Base-by-base conservation (phyloP, 495 filamentous ascomycete genomes). In the Margaritispora aquatica region DNA sequence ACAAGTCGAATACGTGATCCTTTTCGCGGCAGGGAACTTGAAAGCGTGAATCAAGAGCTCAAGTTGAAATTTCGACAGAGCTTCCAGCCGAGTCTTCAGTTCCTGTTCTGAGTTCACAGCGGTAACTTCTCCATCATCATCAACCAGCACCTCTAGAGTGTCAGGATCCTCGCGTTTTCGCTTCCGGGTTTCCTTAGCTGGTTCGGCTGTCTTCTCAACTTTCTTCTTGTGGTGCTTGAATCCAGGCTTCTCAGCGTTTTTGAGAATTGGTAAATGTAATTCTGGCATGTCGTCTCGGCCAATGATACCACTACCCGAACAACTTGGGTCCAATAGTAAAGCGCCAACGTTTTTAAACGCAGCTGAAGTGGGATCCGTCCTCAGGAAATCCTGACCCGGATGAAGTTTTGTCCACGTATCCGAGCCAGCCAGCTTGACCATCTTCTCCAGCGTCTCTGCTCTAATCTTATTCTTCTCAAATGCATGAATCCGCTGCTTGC, bases 281-380 rank as follows among this genome's bases (percentile, higher is more conserved):
- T 79, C 75, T 0, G 87, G 84, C 52, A 82, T 76, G 55, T 92
- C 89, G 38, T 96, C 88, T 11, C 94, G 81, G 4, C 91, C 89
- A 9, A 96, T 84, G 23, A 98, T 98, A 0, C 94, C 94, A 67
- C 89, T 96, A 0, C 94, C 94, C 0, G 91, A 96, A 65, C 94
- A 98, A 63, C 88, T 93, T 0, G 94, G 94, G 70, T 98, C 95
- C 0, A 98, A 80, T 2, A 98, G 74, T 23, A 98, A 71, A 13
- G 86, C 86, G 0, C 82, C 80, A 4, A 96, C 89, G 11, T 80
- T 73, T 46, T 79, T 76, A 55, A 75, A 84, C n/a, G 66, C 55
- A 10, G 66, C 67, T 2, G 66, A 63, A 9, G 70, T 60, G 0
- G 93, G 90, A 62, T 92, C 79, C 0, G 88, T 73, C 4, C 79